These are phyloP conservation scores for Skeletonema costatum DNA, from an alignment of 108 stramenopile genomes.

Conservation along the genomic window DNA sequence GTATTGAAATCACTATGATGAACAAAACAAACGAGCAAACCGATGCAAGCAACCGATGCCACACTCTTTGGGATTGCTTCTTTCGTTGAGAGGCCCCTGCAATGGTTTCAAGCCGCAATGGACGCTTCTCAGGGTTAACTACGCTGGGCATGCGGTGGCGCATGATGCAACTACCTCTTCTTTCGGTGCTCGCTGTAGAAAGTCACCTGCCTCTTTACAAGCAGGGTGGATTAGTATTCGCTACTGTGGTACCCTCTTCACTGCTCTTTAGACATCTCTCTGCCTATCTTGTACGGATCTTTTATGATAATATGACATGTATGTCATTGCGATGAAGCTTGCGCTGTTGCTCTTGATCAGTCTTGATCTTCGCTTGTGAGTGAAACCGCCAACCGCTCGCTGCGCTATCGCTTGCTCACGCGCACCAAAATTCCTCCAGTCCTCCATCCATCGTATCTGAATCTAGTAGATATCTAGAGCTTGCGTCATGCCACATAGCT, in stretches of 20 bases:
- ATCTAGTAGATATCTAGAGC: too few species aligned
- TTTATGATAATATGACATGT: too few species aligned
- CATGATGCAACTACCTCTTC: not conserved
- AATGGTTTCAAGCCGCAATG: too few species aligned
- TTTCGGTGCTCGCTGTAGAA: too few species aligned
- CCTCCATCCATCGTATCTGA: too few species aligned
- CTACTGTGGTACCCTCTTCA: not conserved
- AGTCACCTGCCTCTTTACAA: not conserved
- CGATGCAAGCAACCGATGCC: slow-evolving; percentile 22
- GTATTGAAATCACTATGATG: slow-evolving; percentile 3
- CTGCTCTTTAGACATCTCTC: not conserved
- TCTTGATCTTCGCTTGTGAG: not conserved
- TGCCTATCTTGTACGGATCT: not conserved
- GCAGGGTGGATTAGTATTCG: too few species aligned
- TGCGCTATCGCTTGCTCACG: not conserved
- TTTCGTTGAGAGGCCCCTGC: not conserved
- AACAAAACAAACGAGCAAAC: slow-evolving; percentile 15
- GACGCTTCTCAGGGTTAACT: too few species aligned
- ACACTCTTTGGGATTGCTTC: slow-evolving; percentile 30
- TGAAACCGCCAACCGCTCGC: too few species aligned
- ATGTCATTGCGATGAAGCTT: too few species aligned
- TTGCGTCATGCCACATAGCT: not conserved
- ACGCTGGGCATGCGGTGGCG: not conserved
- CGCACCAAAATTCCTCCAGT: not conserved
- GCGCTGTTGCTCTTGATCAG: too few species aligned